phyloP scores from a whole-genome alignment of 2,329 filamentous ascomycete genomes.

The Colletotrichum lupini region DNA sequence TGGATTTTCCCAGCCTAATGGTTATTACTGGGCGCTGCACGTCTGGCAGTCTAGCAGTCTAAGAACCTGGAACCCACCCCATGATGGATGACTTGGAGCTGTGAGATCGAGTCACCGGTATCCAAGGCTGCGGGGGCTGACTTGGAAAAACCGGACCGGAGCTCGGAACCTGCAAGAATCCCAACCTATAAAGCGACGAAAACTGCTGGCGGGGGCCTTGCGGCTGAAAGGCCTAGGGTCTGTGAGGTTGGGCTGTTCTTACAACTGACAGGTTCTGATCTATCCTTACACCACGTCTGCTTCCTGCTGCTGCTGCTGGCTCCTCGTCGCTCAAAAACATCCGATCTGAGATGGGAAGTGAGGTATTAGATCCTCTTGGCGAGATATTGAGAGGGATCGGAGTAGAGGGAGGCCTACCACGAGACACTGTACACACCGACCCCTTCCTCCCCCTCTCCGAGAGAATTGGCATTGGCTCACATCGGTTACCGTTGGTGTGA shows the following conservation, averaged over 20 bases:
- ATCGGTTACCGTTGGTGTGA: too few species aligned
- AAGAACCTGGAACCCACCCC: too few species aligned
- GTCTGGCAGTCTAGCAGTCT: too few species aligned
- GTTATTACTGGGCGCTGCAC: too few species aligned
- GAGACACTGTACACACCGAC: neutral
- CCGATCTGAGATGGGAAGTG: neutral
- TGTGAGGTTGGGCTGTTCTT: too few species aligned
- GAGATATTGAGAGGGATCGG: neutral
- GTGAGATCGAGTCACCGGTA: conserved; percentile 2
- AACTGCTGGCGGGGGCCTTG: neutral
- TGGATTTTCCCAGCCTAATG: neutral
- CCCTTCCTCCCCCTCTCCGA: too few species aligned
- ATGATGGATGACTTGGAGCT: neutral
- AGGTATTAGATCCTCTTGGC: neutral
- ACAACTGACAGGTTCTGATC: too few species aligned
- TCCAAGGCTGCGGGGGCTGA: conserved; percentile 7
- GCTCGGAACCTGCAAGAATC: neutral
- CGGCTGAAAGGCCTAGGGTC: neutral
- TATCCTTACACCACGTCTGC: too few species aligned
- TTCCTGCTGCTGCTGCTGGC: neutral
- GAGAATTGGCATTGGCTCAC: neutral
- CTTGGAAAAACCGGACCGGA: neutral
- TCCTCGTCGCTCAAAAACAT: conserved; percentile 16
- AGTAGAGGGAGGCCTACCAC: neutral
- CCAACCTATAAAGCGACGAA: neutral